A percentile compares a stretch with the other conserved stretches of the same genome.
Evolutionary conservation across 2,329 filamentous ascomycete genomes (phyloP).

Genomic region (Monilinia fructigena): DNA sequence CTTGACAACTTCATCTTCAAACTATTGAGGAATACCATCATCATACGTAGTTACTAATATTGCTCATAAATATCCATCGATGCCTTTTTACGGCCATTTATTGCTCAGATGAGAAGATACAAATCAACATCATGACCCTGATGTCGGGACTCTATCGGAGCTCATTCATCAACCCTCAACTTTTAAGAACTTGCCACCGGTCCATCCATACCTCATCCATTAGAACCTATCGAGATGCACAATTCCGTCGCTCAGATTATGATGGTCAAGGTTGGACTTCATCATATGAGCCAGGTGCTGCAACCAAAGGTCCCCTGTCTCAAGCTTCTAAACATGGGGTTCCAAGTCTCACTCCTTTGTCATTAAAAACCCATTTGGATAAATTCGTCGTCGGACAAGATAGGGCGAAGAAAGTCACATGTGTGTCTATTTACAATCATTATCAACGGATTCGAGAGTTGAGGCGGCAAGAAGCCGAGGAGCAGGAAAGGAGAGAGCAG

Average conservation of each 20-base stretch:
- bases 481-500: conserved; percentile 64
- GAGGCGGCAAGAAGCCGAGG: conserved; percentile 74
- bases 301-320: conserved; percentile 62
- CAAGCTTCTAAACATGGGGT: conserved; percentile 52
- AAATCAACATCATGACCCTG: conserved; percentile 18
- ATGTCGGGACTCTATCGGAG: conserved; percentile 19
- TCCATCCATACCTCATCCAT: not conserved
- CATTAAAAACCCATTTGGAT: conserved; percentile 86
- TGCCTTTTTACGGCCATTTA: not conserved
- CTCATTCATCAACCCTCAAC: conserved; percentile 25
- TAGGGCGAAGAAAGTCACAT: conserved; percentile 88
- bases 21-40: not conserved
- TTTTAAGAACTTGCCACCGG: conserved; percentile 18
- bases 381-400: conserved; percentile 97
- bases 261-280: conserved; percentile 54
- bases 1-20: not conserved
- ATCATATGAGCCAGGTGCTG: conserved; percentile 60
- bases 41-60: not conserved
- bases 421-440: conserved; percentile 93
- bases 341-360: conserved; percentile 61
- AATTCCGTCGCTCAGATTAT: conserved; percentile 56
- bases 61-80: not conserved
- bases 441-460: conserved; percentile 82
- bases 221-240: conserved; percentile 24
- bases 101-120: conserved; percentile 21